Conservation (phyloP, 2,329 filamentous ascomycete genomes). For the Colletotrichum nymphaeae region DNA sequence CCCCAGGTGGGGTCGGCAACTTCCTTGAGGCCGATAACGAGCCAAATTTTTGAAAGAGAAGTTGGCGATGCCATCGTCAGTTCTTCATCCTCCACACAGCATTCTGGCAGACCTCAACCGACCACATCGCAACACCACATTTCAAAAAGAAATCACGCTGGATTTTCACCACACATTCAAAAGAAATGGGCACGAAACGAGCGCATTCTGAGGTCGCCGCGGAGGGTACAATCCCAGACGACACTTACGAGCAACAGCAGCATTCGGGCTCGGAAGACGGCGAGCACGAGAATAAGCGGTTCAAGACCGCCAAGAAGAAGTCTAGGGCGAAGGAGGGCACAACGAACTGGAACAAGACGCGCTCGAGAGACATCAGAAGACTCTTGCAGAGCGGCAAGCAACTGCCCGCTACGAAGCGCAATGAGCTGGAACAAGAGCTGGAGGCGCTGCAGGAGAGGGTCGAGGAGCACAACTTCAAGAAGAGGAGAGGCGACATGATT, state of each 20-base stretch:
- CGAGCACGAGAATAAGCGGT: conserved; percentile 47
- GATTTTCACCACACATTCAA: too few relatives aligned
- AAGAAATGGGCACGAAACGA: conserved; percentile 45
- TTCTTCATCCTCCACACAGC: not conserved
- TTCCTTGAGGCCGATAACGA: conserved; percentile 31
- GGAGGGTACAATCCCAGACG: conserved; percentile 20
- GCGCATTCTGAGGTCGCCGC: conserved; percentile 38
- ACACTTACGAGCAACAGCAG: conserved; percentile 10
- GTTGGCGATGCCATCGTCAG: conserved; percentile 16
- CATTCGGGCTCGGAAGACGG: conserved; percentile 35
- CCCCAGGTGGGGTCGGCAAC: conserved; percentile 18
- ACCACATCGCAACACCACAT: not conserved
- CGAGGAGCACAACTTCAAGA: conserved; percentile 67
- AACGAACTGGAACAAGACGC: conserved; percentile 75
- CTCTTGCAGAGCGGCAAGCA: conserved; percentile 70
- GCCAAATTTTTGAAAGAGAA: conserved; percentile 38
- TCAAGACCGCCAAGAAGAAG: conserved; percentile 47
- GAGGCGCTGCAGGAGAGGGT: conserved; percentile 74
- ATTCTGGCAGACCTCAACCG: not conserved
- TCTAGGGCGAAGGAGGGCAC: conserved; percentile 58
- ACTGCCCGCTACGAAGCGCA: conserved; percentile 74
- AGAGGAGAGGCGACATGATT: conserved; percentile 77
- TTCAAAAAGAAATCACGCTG: too few relatives aligned
- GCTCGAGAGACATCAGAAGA: conserved; percentile 76
- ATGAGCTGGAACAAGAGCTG: conserved; percentile 79